phyloP scores from a whole-genome alignment of 768 basidiomycete genomes.

The Podaxis rugospora region DNA sequence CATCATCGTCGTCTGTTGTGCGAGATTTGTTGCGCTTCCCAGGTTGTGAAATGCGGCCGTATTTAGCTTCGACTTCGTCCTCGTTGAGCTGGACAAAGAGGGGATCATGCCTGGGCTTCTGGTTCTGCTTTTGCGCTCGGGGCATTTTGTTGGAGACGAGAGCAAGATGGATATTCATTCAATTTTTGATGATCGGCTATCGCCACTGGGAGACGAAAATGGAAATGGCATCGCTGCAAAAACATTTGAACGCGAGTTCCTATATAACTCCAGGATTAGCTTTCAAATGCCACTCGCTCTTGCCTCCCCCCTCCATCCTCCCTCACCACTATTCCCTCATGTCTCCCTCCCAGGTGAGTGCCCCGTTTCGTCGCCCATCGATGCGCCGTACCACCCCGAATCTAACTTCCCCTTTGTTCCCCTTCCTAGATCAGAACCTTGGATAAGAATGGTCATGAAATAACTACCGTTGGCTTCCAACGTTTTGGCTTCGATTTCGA shows the following conservation, averaged over 20 bases:
- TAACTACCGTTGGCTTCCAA: slow-evolving; percentile 75
- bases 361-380: slow-evolving; percentile 4
- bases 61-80: slow-evolving; percentile 73
- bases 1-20: slow-evolving; percentile 42
- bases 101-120: slow-evolving; percentile 78
- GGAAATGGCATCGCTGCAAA: background rate
- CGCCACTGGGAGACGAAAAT: slow-evolving; percentile 11
- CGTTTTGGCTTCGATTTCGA: slow-evolving; percentile 90
- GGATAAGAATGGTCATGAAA: slow-evolving; percentile 73
- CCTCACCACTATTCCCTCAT: slow-evolving; percentile 17
- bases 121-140: slow-evolving; percentile 45
- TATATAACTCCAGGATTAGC: slow-evolving; percentile 6
- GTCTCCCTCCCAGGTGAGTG: slow-evolving; percentile 23
- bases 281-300: background rate
- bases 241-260: background rate
- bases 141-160: slow-evolving; percentile 46
- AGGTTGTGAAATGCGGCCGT: slow-evolving; percentile 72
- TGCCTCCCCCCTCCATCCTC: slow-evolving; percentile 15
- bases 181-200: slow-evolving; percentile 20
- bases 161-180: slow-evolving; percentile 4
- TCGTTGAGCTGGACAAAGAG: slow-evolving; percentile 78
- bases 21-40: slow-evolving; percentile 69
- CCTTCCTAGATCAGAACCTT: slow-evolving; percentile 50
- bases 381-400: background rate
- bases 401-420: slow-evolving; percentile 14